Evolutionary conservation across 2,329 filamentous ascomycete genomes (phyloP).

Genomic region (Leptographium flavum): DNA sequence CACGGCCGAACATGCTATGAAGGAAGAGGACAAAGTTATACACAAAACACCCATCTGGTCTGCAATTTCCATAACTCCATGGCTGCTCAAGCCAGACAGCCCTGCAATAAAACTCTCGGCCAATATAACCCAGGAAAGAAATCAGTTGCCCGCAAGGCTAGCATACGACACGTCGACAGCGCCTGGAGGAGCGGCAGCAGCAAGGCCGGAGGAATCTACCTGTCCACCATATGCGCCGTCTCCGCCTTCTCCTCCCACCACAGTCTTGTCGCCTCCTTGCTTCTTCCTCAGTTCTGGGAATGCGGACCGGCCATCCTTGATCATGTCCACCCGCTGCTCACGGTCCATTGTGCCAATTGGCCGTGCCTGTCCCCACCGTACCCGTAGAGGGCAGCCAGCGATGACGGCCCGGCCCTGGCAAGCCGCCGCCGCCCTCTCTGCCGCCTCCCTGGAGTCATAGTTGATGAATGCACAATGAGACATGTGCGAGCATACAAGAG

Average conservation of each 20-base stretch:
- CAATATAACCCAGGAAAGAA: neutral
- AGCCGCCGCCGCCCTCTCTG: slow-evolving; percentile 71
- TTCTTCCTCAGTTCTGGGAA: slow-evolving; percentile 29
- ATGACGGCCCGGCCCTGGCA: slow-evolving; percentile 84
- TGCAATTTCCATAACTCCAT: no score
- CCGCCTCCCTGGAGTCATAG: slow-evolving; percentile 69
- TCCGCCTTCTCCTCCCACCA: neutral
- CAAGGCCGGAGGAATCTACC: slow-evolving; percentile 18
- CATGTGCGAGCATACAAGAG: slow-evolving; percentile 88
- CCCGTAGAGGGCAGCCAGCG: slow-evolving; percentile 74
- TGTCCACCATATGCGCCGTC: slow-evolving; percentile 11
- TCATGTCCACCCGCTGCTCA: slow-evolving; percentile 68
- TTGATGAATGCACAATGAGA: slow-evolving; percentile 97
- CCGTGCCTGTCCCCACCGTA: slow-evolving; percentile 88
- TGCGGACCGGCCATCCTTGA: slow-evolving; percentile 57
- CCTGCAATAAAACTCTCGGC: neutral
- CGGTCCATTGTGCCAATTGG: slow-evolving; percentile 83
- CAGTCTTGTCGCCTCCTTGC: slow-evolving; percentile 11
- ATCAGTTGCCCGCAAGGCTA: slow-evolving; percentile 55
- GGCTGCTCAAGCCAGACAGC: no score
- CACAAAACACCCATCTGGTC: no score
- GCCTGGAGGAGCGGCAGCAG: slow-evolving; percentile 67
- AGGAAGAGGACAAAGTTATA: no score
- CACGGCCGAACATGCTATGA: no score
- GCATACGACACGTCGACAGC: slow-evolving; percentile 68